Percentiles rank a stretch among this genome's conserved stretches.
These are phyloP conservation scores for Speleostelium caveatum DNA, from an alignment of 78 protist species.

Conservation along the genomic window DNA sequence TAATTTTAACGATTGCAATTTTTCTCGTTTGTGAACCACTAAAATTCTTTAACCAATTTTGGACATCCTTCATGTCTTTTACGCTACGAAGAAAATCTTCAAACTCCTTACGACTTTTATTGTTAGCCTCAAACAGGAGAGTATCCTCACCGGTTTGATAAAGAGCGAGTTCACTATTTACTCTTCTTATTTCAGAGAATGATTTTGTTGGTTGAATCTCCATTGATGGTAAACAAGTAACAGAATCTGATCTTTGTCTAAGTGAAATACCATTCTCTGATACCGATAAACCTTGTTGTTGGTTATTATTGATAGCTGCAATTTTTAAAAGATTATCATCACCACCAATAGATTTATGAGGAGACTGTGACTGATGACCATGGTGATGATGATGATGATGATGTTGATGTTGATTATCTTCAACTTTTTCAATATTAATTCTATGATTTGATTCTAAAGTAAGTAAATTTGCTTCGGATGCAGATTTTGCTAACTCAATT, in stretches of 20 bases:
- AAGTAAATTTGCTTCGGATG: background rate
- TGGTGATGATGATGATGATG: background rate
- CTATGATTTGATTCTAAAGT: background rate
- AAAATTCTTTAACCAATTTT: constrained; percentile 57
- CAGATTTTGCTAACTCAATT: background rate
- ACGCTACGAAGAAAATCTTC: constrained; percentile 60
- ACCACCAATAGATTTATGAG: background rate
- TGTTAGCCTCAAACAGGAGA: constrained; percentile 37
- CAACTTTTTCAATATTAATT: background rate
- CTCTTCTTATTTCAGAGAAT: constrained; percentile 56
- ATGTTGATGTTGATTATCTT: background rate
- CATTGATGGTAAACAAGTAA: background rate
- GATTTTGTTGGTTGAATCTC: background rate
- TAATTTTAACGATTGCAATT: constrained; percentile 57
- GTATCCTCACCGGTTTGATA: constrained; percentile 45
- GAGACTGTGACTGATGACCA: background rate
- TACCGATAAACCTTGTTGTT: background rate
- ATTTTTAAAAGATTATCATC: background rate
- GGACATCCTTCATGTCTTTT: constrained; percentile 64
- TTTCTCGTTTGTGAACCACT: constrained; percentile 12
- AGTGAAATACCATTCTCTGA: background rate
- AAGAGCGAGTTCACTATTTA: constrained; percentile 28
- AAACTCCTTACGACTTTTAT: constrained; percentile 45
- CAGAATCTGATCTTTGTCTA: constrained; percentile 41
- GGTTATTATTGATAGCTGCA: background rate